Conservation (phyloP, 176 grass and related monocot species). For the Miscanthus lutarioriparius region DNA sequence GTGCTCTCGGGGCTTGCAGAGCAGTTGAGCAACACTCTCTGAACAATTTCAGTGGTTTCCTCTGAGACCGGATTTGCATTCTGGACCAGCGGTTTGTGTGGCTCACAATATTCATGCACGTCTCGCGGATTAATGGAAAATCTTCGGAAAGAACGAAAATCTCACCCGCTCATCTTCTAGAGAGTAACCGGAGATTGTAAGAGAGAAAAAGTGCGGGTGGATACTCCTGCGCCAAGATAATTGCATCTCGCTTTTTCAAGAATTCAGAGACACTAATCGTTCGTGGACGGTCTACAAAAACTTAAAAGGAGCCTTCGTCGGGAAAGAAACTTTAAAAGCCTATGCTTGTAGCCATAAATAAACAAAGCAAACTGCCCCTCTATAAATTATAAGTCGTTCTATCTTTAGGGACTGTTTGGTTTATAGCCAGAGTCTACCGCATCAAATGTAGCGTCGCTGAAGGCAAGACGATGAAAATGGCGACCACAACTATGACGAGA, state of each 20-base stretch:
- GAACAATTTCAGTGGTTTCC: background rate
- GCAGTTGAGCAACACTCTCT: no score
- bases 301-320: background rate
- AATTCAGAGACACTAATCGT: background rate
- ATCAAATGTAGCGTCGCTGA: no score
- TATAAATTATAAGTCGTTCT: no score
- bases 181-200: background rate
- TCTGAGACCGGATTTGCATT: background rate
- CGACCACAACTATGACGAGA: no score
- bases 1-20: no score
- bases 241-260: background rate
- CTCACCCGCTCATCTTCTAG: background rate
- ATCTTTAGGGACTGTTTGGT: no score
- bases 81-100: conserved; percentile 1
- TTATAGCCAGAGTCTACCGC: no score
- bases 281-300: background rate
- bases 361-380: background rate
- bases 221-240: conserved; percentile 16
- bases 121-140: background rate
- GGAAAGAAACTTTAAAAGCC: background rate
- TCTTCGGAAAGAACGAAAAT: background rate
- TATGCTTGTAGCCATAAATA: background rate
- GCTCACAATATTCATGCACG: background rate
- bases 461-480: no score
- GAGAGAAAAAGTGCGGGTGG: conserved; percentile 2